phyloP scores from a whole-genome alignment of 1,139 yeast species.

The Candida glucosophila region DNA sequence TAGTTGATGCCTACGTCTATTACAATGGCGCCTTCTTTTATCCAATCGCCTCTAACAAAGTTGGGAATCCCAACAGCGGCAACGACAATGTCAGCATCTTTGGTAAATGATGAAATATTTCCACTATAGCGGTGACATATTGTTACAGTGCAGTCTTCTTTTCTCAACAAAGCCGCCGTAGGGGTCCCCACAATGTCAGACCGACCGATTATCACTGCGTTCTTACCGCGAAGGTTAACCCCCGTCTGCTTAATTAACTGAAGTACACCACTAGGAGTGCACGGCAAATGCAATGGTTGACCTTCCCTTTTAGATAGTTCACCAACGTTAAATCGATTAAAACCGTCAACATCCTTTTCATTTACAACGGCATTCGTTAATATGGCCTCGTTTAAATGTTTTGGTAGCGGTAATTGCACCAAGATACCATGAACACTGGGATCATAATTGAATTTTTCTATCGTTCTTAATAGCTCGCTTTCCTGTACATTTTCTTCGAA shows the following conservation, averaged over 20 bases:
- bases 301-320: conserved; percentile 71
- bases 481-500: conserved; percentile 50
- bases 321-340: conserved; percentile 67
- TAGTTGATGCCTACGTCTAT: conserved; percentile 79
- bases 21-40: conserved; percentile 60
- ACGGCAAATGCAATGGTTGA: conserved; percentile 61
- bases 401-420: conserved; percentile 68
- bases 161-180: conserved; percentile 61
- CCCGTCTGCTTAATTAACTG: conserved; percentile 60
- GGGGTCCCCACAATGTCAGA: conserved; percentile 83
- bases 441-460: conserved; percentile 52
- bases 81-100: conserved; percentile 60
- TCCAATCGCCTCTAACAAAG: conserved; percentile 64
- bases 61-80: conserved; percentile 73
- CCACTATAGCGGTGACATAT: conserved; percentile 55
- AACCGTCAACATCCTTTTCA: conserved; percentile 75
- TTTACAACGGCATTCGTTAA: conserved; percentile 62
- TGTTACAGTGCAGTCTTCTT: conserved; percentile 71
- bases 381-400: conserved; percentile 57
- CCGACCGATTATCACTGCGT: conserved; percentile 73
- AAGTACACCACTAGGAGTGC: conserved; percentile 75
- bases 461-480: conserved; percentile 45
- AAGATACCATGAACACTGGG: conserved; percentile 60
- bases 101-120: conserved; percentile 44
- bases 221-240: conserved; percentile 50